Percentiles rank a stretch among this genome's conserved stretches.
These are phyloP conservation scores for Naumovozyma castellii DNA, from an alignment of 805 yeast genomes.

Conservation along the genomic window DNA sequence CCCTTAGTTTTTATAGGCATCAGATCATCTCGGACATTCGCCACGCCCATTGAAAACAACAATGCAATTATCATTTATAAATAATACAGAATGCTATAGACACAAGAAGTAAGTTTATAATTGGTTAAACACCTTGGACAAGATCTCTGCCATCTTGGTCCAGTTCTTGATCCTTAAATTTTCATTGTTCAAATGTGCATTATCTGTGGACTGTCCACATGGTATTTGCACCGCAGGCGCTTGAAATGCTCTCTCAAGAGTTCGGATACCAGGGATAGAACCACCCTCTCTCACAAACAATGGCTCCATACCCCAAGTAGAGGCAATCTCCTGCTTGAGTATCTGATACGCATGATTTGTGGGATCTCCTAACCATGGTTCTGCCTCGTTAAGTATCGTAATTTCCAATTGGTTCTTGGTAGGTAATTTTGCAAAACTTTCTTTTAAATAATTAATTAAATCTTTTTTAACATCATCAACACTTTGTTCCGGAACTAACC, in stretches of 20 bases:
- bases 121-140: conserved; percentile 43
- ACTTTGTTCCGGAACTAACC: conserved; percentile 86
- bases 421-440: conserved; percentile 39
- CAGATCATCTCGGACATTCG: too few relatives aligned
- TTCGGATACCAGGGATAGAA: conserved; percentile 83
- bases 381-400: conserved; percentile 72
- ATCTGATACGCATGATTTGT: conserved; percentile 62
- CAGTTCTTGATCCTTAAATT: conserved; percentile 70
- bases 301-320: conserved; percentile 76
- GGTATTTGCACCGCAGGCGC: conserved; percentile 96
- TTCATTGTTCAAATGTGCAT: conserved; percentile 88
- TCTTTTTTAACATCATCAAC: conserved; percentile 45
- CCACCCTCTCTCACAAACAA: conserved; percentile 92
- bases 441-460: conserved; percentile 39
- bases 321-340: conserved; percentile 48
- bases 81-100: too few relatives aligned
- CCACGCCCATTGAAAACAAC: too few relatives aligned
- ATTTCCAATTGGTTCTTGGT: conserved; percentile 57
- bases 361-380: conserved; percentile 93
- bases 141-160: conserved; percentile 59
- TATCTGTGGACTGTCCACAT: conserved; percentile 90
- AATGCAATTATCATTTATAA: too few relatives aligned
- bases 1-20: too few relatives aligned
- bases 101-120: too few relatives aligned
- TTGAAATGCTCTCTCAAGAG: conserved; percentile 66